Base-by-base conservation (phyloP, 257 asterid genomes). In the Nicotiana tomentosiformis region DNA sequence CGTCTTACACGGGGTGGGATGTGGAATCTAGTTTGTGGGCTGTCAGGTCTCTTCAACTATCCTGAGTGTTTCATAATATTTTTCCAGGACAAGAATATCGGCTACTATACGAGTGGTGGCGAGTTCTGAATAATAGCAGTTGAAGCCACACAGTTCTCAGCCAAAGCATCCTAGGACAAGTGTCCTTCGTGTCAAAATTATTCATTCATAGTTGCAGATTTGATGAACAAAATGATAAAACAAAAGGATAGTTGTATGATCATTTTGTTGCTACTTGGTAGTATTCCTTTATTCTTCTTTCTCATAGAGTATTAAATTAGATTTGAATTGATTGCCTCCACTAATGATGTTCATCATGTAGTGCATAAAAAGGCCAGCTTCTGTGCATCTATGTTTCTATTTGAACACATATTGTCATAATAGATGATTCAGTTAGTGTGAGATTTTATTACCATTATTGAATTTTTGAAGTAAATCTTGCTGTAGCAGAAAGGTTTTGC, bases 61-160 rank as follows among this genome's bases (percentile, higher is more conserved):
- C 15, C 67, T 46, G 17, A 15, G 20, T 29, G 15, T 39, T 62
- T 23, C 12, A 43, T 43, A 3, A 9, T 35, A 23, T 53, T 57
- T 57, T 4, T 83, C 87, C 93, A 96, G 99, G 95, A 85, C 83
- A 88, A 88, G 82, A 92, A 96, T 56, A 66, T 88, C 2, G 98
- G 97, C 32, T 91, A 88, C 84, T 96, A 87, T 78, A 85, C 92
- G 17, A 89, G 80, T 69, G 89, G 84, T 18, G 93, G 86, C 7
- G 91, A 85, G n/a, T 49, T 35, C 23, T 77, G 78, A 46, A 51
- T 15, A 82, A 62, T 67, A 20, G 61, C 65, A 83, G 20, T 57
- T 77, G 56, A 15, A 7, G 39, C 17, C 3, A 15, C 20, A 55
- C 11, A 32, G 56, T 14, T 18, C 6, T 12, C 66, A 20, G 62